Evolutionary conservation across 2,329 filamentous ascomycete genomes (phyloP).

Genomic region (Diaporthe longicolla): DNA sequence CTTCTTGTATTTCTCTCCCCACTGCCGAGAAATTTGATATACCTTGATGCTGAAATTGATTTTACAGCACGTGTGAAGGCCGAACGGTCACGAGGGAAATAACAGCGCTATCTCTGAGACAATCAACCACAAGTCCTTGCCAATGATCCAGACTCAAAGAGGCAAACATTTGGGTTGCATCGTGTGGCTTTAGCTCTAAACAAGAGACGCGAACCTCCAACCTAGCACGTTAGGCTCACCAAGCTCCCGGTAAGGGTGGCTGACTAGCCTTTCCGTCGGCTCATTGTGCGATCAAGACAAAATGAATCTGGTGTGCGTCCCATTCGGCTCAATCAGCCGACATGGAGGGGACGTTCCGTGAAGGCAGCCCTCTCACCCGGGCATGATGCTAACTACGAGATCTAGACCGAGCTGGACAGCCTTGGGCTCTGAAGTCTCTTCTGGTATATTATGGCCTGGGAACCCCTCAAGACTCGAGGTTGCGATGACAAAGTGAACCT

Average conservation of each 20-base stretch:
- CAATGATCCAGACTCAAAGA: not conserved
- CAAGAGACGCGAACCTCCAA: slow-evolving; percentile 10
- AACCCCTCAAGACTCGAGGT: too few species aligned
- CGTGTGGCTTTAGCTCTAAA: slow-evolving; percentile 5
- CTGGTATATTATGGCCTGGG: not conserved
- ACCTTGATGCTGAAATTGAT: not conserved
- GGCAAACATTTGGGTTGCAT: not conserved
- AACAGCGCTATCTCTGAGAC: not conserved
- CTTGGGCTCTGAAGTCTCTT: not conserved
- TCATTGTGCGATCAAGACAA: not conserved
- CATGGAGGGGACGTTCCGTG: slow-evolving; percentile 9
- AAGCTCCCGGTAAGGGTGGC: slow-evolving; percentile 13
- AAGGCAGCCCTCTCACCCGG: too few species aligned
- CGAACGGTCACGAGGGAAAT: not conserved
- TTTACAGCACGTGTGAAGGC: not conserved
- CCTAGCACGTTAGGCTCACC: slow-evolving; percentile 3
- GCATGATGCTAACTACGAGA: not conserved
- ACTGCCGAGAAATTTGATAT: too few species aligned
- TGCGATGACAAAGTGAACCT: not conserved
- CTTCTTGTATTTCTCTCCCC: too few species aligned
- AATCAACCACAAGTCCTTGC: not conserved
- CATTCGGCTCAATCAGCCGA: slow-evolving; percentile 20
- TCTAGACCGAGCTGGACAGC: not conserved
- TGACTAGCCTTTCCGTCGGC: slow-evolving; percentile 3
- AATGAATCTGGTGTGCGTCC: slow-evolving; percentile 1